These are phyloP conservation scores for Chlamydomonas sphaeroides DNA, from an alignment of 139 green algal genomes.

Conservation along the genomic window DNA sequence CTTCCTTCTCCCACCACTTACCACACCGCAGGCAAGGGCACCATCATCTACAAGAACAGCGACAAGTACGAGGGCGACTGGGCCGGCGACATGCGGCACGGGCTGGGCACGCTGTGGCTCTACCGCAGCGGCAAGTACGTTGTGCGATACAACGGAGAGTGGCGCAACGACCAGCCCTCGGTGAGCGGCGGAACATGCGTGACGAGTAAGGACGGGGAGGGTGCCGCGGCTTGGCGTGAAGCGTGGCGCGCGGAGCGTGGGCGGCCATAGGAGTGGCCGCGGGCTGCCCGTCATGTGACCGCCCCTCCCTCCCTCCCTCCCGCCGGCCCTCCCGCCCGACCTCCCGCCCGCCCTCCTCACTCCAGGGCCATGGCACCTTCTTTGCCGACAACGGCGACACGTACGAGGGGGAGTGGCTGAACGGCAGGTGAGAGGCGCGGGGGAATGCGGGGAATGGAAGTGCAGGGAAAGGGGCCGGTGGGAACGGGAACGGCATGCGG, in stretches of 20 bases:
- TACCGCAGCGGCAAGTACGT: conserved; percentile 67
- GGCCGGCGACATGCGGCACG: conserved; percentile 60
- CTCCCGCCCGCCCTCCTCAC: neutral
- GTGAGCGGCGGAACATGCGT: conserved; percentile 42
- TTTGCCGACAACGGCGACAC: conserved; percentile 73
- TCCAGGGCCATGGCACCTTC: conserved; percentile 71
- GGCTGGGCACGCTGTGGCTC: conserved; percentile 73
- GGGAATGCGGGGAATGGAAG: too few species aligned
- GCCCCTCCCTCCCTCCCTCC: too few species aligned
- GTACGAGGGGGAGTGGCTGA: conserved; percentile 77
- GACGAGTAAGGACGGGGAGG: too few species aligned
- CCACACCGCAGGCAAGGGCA: conserved; percentile 70
- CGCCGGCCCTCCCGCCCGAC: too few species aligned
- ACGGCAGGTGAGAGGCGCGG: too few species aligned
- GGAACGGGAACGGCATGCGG: too few species aligned
- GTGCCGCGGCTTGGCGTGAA: too few species aligned
- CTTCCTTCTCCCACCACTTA: neutral
- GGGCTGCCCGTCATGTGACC: too few species aligned
- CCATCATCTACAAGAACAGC: conserved; percentile 72
- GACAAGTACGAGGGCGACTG: conserved; percentile 86
- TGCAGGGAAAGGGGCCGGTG: too few species aligned
- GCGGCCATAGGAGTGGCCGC: too few species aligned
- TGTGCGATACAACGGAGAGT: conserved; percentile 75
- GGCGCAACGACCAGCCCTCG: conserved; percentile 60
- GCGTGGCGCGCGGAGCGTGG: too few species aligned